Conservation (phyloP, 306 rosid species). For the Calophaca sinica region DNA sequence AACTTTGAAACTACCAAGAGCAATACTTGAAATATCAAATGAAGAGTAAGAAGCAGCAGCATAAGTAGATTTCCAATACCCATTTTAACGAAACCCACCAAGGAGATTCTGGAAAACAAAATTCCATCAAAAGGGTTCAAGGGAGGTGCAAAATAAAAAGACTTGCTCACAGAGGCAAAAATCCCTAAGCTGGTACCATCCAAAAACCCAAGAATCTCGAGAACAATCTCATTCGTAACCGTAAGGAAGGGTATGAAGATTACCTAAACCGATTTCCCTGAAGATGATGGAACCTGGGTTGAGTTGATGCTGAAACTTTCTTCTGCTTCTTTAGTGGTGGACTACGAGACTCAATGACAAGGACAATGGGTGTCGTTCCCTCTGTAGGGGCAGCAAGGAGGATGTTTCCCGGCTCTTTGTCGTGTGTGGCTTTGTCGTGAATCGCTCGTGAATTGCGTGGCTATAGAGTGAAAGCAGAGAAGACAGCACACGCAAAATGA, state of each 20-base stretch:
- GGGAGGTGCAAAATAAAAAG: slow-evolving; percentile 70
- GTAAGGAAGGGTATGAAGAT: slow-evolving; percentile 57
- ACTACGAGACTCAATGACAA: too few relatives aligned
- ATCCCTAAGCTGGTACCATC: slow-evolving; percentile 63
- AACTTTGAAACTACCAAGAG: slow-evolving; percentile 57
- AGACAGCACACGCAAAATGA: too few relatives aligned
- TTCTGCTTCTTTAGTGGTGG: too few relatives aligned
- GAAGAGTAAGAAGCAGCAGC: slow-evolving; percentile 61
- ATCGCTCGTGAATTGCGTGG: too few relatives aligned
- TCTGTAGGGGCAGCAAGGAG: too few relatives aligned
- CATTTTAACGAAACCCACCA: slow-evolving; percentile 62
- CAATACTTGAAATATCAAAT: slow-evolving; percentile 46
- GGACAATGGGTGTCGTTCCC: too few relatives aligned
- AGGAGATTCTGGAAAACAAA: slow-evolving; percentile 70
- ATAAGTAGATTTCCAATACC: slow-evolving; percentile 79
- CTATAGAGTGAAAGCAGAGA: too few relatives aligned
- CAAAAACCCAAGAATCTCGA: slow-evolving; percentile 75
- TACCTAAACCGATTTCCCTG: slow-evolving; percentile 87
- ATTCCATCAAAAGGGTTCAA: slow-evolving; percentile 90
- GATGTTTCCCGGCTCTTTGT: too few relatives aligned
- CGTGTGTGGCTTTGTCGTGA: too few relatives aligned
- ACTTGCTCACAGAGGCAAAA: slow-evolving; percentile 78
- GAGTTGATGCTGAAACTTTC: slow-evolving; percentile 12
- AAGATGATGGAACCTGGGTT: slow-evolving; percentile 66
- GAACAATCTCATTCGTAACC: slow-evolving; percentile 77